Evolutionary conservation across 192 early-diverging fungal genomes (phyloP).

Genomic region (Coemansia sp.): DNA sequence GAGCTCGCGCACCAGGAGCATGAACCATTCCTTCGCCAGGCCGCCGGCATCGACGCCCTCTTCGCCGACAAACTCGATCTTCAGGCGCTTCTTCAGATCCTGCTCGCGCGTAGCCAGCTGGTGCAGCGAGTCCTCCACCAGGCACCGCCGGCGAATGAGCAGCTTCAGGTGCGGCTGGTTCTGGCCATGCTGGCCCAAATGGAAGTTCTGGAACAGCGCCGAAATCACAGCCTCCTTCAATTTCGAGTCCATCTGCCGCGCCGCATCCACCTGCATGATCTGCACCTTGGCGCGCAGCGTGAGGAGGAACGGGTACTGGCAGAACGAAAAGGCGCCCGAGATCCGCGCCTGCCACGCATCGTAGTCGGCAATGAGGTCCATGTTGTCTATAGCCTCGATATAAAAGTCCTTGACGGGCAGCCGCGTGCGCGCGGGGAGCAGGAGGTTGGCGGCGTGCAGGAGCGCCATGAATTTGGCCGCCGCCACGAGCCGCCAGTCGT

Average conservation of each 20-base stretch:
- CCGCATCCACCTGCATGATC: slow-evolving; percentile 76
- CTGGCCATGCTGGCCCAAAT: slow-evolving; percentile 4
- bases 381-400: slow-evolving; percentile 74
- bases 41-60: slow-evolving; percentile 97
- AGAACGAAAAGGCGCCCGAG: slow-evolving; percentile 66
- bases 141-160: slow-evolving; percentile 59
- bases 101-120: slow-evolving; percentile 75
- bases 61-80: slow-evolving; percentile 92
- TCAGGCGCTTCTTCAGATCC: slow-evolving; percentile 88
- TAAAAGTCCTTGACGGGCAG: slow-evolving; percentile 80
- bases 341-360: slow-evolving; percentile 69
- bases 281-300: slow-evolving; percentile 74
- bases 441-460: slow-evolving; percentile 75
- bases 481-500: slow-evolving; percentile 81
- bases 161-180: slow-evolving; percentile 63
- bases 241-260: slow-evolving; percentile 74
- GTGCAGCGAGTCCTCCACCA: slow-evolving; percentile 74
- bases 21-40: slow-evolving; percentile 96
- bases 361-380: slow-evolving; percentile 71
- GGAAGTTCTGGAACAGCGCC: slow-evolving; percentile 57
- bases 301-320: slow-evolving; percentile 80
- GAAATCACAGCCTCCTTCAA: slow-evolving; percentile 65
- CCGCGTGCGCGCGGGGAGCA: slow-evolving; percentile 40
- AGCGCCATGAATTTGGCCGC: slow-evolving; percentile 90
- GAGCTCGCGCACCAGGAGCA: slow-evolving; percentile 85